Percentiles rank a stretch among this genome's conserved stretches.
phyloP scores from a whole-genome alignment of 164 flowering plant species.

The Stephania cephalantha region DNA sequence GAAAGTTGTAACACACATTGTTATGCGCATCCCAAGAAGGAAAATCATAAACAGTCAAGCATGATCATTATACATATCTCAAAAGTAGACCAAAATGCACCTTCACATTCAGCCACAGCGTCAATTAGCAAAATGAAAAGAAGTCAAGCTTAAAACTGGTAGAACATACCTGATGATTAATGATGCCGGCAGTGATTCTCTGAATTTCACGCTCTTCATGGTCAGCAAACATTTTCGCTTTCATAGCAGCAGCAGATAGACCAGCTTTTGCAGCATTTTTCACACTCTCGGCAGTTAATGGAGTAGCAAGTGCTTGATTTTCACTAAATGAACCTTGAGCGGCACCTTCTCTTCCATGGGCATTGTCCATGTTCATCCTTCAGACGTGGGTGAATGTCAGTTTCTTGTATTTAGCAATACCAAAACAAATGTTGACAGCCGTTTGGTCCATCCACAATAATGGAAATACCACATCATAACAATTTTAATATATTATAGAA shows the following conservation, averaged over 20 bases:
- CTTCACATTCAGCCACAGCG: not conserved
- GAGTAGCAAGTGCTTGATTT: conserved; percentile 29
- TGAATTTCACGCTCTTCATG: conserved; percentile 99
- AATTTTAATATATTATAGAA: too few relatives aligned
- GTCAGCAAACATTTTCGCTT: conserved; percentile 92
- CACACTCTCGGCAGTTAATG: conserved; percentile 56
- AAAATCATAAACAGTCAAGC: not conserved
- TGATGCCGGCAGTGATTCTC: conserved; percentile 79
- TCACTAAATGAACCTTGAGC: conserved; percentile 29
- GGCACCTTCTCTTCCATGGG: conserved; percentile 35
- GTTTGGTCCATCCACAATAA: not conserved
- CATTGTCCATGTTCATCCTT: conserved; percentile 41
- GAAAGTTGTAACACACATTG: not conserved
- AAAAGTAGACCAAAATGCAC: not conserved
- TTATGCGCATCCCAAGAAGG: not conserved
- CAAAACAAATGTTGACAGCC: not conserved
- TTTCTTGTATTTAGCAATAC: not conserved
- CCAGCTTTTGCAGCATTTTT: conserved; percentile 77
- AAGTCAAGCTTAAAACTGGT: not conserved
- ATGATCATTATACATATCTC: not conserved
- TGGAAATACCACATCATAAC: not conserved
- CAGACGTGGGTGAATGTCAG: conserved; percentile 11
- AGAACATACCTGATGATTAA: conserved; percentile 78
- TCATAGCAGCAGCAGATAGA: conserved; percentile 86
- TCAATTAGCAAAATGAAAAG: not conserved